Conservation (phyloP, 441 rosid species). For the Arabidopsis lyrata region DNA sequence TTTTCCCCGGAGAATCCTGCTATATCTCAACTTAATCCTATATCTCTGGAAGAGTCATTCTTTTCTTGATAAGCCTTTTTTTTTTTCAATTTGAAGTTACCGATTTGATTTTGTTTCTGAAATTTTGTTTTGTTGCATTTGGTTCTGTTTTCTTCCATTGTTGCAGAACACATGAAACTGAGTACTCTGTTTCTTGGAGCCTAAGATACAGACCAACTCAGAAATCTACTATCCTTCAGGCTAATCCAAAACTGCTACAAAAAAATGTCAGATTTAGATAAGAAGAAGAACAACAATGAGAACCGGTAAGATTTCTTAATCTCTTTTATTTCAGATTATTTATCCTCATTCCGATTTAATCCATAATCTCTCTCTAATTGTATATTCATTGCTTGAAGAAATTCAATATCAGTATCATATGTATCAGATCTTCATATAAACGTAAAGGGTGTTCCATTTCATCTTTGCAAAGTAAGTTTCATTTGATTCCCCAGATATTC, state of each 20-base stretch:
- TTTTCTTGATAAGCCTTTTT: constrained; percentile 15
- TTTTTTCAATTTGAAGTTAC: neutral
- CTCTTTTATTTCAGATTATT: neutral
- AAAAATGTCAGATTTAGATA: constrained; percentile 46
- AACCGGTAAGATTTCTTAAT: constrained; percentile 42
- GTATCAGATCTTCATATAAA: constrained; percentile 48
- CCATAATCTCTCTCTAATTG: neutral
- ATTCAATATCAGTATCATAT: constrained; percentile 30
- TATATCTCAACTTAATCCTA: constrained; percentile 33
- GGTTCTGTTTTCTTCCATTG: constrained; percentile 23
- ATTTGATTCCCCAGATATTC: neutral
- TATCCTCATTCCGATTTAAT: neutral
- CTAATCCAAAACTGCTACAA: neutral
- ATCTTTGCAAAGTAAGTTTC: constrained; percentile 54
- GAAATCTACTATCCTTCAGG: neutral
- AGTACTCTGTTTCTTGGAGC: constrained; percentile 17
- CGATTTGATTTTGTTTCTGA: neutral
- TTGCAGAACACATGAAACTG: constrained; percentile 15
- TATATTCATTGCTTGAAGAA: constrained; percentile 47
- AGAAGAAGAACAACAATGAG: constrained; percentile 16
- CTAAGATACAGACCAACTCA: neutral
- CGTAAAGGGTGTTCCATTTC: constrained; percentile 52
- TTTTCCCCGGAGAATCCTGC: constrained; percentile 26
- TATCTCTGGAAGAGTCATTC: constrained; percentile 18
- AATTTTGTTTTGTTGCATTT: neutral